Evolutionary conservation across 148 eudicot genomes (phyloP).

Genomic region (Rhododendron vialii): DNA sequence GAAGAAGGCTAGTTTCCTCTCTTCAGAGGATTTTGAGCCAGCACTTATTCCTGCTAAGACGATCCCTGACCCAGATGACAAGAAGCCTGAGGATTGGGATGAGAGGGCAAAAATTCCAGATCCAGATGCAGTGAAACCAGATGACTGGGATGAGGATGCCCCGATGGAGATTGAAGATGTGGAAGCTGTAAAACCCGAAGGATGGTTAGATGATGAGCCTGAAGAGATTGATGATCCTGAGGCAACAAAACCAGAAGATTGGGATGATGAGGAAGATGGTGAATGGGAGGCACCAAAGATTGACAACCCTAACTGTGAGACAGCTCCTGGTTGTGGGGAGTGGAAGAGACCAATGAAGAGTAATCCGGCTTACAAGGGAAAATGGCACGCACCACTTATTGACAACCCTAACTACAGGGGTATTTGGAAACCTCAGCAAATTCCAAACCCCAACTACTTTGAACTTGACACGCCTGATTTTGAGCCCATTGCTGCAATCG

Average conservation of each 20-base stretch:
- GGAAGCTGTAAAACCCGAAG: constrained; percentile 92
- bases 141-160: constrained; percentile 99
- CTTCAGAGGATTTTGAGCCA: constrained; percentile 75
- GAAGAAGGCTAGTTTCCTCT: constrained; percentile 74
- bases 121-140: constrained; percentile 68
- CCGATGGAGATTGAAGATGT: constrained; percentile 89
- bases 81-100: constrained; percentile 94
- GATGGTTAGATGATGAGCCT: constrained; percentile 96
- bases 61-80: constrained; percentile 86
- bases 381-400: constrained; percentile 78
- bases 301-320: constrained; percentile 78
- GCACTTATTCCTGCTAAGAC: constrained; percentile 74
- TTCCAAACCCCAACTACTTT: constrained; percentile 79
- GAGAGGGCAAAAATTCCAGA: constrained; percentile 80
- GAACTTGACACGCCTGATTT: constrained; percentile 76
- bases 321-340: constrained; percentile 95
- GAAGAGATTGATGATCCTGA: constrained; percentile 94
- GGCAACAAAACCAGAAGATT: constrained; percentile 89
- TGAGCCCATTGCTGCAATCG: constrained; percentile 92
- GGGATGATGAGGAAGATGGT: constrained; percentile 99
- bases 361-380: constrained; percentile 92
- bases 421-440: constrained; percentile 84
- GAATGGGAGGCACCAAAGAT: constrained; percentile 96
- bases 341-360: constrained; percentile 85
- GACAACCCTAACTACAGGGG: constrained; percentile 94